Evolutionary conservation across 345 rosid genomes (phyloP).

Genomic region (Zanthoxylum bungeanum): DNA sequence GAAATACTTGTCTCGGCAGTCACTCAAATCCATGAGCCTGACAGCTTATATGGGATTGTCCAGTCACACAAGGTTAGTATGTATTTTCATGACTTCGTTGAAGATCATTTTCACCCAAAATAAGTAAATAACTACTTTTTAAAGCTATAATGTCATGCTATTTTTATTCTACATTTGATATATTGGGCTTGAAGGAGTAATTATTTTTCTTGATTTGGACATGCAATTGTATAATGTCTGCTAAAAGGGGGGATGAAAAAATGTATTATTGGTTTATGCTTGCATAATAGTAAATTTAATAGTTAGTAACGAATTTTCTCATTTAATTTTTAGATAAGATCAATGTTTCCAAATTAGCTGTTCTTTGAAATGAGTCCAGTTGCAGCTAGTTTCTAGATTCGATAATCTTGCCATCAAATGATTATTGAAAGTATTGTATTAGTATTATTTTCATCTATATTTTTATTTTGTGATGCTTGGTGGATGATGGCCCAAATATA

Average conservation of each 20-base stretch:
- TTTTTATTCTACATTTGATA: background rate
- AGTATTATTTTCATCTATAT: background rate
- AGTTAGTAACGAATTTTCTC: too few species aligned
- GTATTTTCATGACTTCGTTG: slow-evolving; percentile 9
- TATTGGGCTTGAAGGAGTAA: background rate
- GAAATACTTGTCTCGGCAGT: slow-evolving; percentile 86
- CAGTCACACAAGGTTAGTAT: slow-evolving; percentile 78
- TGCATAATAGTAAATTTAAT: background rate
- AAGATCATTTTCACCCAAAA: background rate
- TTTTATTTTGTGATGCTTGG: background rate
- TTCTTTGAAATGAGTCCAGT: background rate
- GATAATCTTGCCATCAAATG: background rate
- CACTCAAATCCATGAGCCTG: slow-evolving; percentile 92
- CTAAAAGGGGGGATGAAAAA: background rate
- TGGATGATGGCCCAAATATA: background rate
- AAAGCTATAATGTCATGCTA: background rate
- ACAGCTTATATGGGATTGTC: slow-evolving; percentile 89
- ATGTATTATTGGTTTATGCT: background rate
- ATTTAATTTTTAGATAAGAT: too few species aligned
- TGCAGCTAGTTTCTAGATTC: background rate
- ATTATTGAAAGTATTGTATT: background rate
- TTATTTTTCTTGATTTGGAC: background rate
- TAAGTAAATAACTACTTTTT: background rate
- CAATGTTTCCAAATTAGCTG: background rate
- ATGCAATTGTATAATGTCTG: background rate